Base-by-base conservation (phyloP, 768 basidiomycete species). In the Termitomyces sp. region DNA sequence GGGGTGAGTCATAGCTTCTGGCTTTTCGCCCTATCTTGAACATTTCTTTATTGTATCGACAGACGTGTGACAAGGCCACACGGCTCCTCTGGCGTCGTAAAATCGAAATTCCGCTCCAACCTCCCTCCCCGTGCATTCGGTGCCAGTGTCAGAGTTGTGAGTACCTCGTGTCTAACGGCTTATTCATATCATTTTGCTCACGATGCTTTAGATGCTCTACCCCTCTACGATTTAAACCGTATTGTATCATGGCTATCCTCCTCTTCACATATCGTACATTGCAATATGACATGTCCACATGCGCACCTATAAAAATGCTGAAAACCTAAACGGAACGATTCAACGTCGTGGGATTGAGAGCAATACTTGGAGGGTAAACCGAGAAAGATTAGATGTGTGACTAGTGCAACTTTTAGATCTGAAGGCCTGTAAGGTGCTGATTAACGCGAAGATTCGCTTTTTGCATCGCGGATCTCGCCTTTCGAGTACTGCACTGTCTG, bases 51-150 rank as follows among this genome's bases (percentile, higher is more conserved):
- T 56, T 27, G n/a, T 5, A 35, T 34, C 12, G 27, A 10, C 52
- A 92, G 93, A 69, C 92, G 94, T 66, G 86, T 96, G 62, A 94
- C 94, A 59, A 89, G 95, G 69, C 84, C 94, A 64, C 95, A 98
- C 75, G 95, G 97, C 64, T 89, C 85, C 75, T 90, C 87, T 63
- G 96, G 96, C 69, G 92, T 95, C 66, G 95, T 98, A 66, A 95
- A 95, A 78, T 87, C 92, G 77, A 97, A 97, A 83, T 98, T 98
- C 85, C 81, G 82, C 62, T 84, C 85, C 68, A 98, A 98, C 83
- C 87, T 98, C 64, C 95, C 96, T 64, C 92, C 96, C 61, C 89
- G 89, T 66, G 84, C 90, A 59, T 97, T 98, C 73, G 96, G 95
- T 76, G 95, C 94, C 56, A 83, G 83, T 68, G 89, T 94, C 72